Percentiles rank a stretch among this genome's conserved stretches.
Conservation (phyloP, 2,329 filamentous ascomycete genomes). For the Lachnellula hyalina region DNA sequence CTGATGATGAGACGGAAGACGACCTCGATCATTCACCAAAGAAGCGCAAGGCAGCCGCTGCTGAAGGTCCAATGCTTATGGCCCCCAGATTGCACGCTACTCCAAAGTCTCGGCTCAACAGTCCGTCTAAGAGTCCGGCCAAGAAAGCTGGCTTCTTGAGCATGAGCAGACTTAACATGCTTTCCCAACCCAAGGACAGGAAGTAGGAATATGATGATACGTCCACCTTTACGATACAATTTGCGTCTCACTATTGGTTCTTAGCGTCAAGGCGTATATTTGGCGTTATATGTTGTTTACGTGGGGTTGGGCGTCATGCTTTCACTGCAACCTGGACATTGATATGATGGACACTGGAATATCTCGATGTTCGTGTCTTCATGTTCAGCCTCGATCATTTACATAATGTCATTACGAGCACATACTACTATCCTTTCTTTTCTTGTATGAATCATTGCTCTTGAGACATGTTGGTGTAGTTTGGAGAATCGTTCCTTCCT, state of each 20-base stretch:
- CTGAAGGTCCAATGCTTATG: conserved; percentile 27
- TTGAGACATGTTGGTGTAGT: conserved; percentile 7
- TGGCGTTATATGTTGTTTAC: background rate
- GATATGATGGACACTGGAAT: conserved; percentile 7
- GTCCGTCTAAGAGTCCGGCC: conserved; percentile 34
- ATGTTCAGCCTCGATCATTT: conserved; percentile 5
- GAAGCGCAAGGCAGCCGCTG: conserved; percentile 44
- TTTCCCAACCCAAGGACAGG: conserved; percentile 54
- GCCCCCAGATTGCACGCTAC: conserved; percentile 29
- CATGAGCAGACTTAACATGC: conserved; percentile 55
- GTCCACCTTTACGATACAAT: conserved; percentile 1
- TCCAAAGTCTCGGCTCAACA: conserved; percentile 27
- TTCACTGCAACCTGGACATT: conserved; percentile 10
- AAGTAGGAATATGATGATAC: conserved; percentile 31
- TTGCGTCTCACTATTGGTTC: conserved; percentile 5
- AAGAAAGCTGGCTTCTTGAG: conserved; percentile 51
- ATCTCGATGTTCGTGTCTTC: conserved; percentile 6
- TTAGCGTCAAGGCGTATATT: background rate
- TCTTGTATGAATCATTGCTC: conserved; percentile 2
- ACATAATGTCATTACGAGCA: background rate
- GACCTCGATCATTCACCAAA: conserved; percentile 48
- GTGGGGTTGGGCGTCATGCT: conserved; percentile 3
- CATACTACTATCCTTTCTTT: conserved; percentile 3
- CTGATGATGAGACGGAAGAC: conserved; percentile 51
- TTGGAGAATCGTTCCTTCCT: conserved; percentile 11